Conservation (phyloP, 2,329 filamentous ascomycete genomes). For the Fusarium sp. region DNA sequence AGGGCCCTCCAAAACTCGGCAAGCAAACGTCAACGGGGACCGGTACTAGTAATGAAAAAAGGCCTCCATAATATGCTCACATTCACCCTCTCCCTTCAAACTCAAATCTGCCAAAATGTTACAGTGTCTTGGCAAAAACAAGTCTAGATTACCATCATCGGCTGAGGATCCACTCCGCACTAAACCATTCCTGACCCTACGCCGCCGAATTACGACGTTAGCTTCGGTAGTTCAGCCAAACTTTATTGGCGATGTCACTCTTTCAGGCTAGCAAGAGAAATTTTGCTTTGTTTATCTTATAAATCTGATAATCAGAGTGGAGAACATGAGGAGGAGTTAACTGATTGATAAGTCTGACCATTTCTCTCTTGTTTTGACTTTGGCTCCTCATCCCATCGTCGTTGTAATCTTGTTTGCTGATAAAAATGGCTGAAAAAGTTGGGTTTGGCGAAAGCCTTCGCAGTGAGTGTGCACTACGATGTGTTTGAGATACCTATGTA, state of each 20-base stretch:
- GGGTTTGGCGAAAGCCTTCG: not conserved
- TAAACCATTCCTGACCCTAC: not conserved
- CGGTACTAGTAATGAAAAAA: fast-evolving
- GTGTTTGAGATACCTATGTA: not conserved
- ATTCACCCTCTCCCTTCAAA: not conserved
- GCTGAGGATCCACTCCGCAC: not conserved
- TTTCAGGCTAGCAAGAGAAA: not conserved
- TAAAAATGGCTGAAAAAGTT: not conserved
- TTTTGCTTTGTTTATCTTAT: not conserved
- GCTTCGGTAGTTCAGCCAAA: not conserved
- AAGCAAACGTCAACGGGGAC: too few relatives aligned
- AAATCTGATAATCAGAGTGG: slow-evolving; percentile 21
- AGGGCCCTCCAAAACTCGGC: too few relatives aligned
- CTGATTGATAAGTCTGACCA: not conserved
- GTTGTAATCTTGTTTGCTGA: not conserved
- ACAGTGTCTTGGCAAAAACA: not conserved
- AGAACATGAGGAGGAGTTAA: not conserved
- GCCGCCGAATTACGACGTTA: not conserved
- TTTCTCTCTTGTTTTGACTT: not conserved
- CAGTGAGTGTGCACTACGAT: not conserved
- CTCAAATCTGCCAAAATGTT: not conserved
- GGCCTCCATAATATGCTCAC: not conserved
- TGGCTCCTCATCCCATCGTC: not conserved
- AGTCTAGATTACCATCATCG: not conserved
- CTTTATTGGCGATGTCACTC: not conserved